These are phyloP conservation scores for Inga leiocalycina DNA, from an alignment of 306 rosid genomes.

Conservation along the genomic window DNA sequence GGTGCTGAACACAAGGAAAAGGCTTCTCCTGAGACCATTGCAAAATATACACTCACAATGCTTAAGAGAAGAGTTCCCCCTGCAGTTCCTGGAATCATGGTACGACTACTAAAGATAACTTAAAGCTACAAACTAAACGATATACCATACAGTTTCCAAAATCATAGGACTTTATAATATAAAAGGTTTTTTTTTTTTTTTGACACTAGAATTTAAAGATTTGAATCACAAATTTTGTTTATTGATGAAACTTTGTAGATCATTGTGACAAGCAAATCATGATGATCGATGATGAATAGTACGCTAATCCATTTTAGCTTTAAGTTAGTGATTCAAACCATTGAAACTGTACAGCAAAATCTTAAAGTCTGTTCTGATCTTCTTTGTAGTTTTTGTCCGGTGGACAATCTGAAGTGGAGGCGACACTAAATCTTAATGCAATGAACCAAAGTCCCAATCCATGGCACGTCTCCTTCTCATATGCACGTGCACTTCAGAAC, in stretches of 20 bases:
- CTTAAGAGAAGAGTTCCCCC: constrained; percentile 97
- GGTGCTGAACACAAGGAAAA: constrained; percentile 95
- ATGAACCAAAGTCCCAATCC: constrained; percentile 99
- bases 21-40: constrained; percentile 90
- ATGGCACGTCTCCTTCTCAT: constrained; percentile 98
- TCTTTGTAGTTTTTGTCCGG: constrained; percentile 85
- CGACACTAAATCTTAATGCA: constrained; percentile 89
- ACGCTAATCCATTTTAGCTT: not conserved
- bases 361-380: constrained; percentile 24
- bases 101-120: constrained; percentile 34
- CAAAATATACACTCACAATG: constrained; percentile 74
- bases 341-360: constrained; percentile 14
- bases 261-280: constrained; percentile 9
- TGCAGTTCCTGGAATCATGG: constrained; percentile 99
- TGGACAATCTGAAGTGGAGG: constrained; percentile 95
- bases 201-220: not conserved
- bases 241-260: not conserved
- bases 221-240: not conserved
- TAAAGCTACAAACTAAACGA: not conserved
- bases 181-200: not conserved
- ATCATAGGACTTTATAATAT: not conserved
- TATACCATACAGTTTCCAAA: not conserved
- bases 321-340: not conserved
- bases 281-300: constrained; percentile 12
- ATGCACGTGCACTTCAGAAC: constrained; percentile 96